Evolutionary conservation across 768 basidiomycete genomes (phyloP), one percentile per base, ranked within the genome.

Genomic region (Termitomyces sp.): DNA sequence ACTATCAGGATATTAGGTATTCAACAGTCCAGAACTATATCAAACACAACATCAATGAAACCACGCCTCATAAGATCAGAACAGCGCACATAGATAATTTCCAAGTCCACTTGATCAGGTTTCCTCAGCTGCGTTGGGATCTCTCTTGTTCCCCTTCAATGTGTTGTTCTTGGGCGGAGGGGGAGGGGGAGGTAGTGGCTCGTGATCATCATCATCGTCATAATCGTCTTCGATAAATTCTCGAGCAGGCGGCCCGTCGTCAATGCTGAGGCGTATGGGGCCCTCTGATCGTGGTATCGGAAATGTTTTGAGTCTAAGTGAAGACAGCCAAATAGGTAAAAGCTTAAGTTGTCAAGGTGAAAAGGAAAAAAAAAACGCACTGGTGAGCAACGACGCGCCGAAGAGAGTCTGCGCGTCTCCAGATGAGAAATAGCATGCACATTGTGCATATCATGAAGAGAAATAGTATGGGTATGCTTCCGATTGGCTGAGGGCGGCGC

Each of bases 211-310:
- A n/a, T 39, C 37, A n/a, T 39, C 39, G 8, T 41, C 84, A 47
- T 81, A 78, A 7, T 58, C 52, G 36, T 58, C 57, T 6, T 36
- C 57, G 12, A 90, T 62, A 59, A 88, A 88, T 54, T 85, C 83
- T 16, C 75, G 73, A n/a, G 86, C 79, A n/a, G 87, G 77, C 13
- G 87, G 87, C 0, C 86, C 85, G 53, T 88, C 86, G 61, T 90
- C 88, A 64, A 82, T 77, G 47, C 86, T 87, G 22, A 90, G 75
- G 9, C 87, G 79, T 55, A 90, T 86, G 6, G 68, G 75, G 2
- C 87, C 87, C 58, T 85, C 82, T 16, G 70, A 64, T 16, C 72
- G 69, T 2, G 76, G 74, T 68, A 86, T 79, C 6, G 80, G 53
- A 10, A 54, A 31, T 20, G 42, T 81, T 61, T 82, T 83, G 53